Conservation (phyloP, 1,139 yeast species). For the Saccharomyces hybrid region DNA sequence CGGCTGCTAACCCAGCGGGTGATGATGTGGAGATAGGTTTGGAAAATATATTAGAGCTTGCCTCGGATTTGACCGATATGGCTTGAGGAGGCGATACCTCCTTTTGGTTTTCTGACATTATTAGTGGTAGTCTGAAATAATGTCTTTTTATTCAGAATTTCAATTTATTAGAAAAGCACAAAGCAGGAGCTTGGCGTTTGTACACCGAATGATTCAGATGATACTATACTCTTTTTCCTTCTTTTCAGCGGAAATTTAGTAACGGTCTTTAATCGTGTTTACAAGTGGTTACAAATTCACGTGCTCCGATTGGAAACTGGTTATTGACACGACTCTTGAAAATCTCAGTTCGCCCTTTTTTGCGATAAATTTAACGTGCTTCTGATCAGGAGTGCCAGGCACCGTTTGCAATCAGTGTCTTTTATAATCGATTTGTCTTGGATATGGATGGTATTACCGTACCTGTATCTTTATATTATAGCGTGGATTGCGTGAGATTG, state of each 20-base stretch:
- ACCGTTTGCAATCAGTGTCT: not conserved
- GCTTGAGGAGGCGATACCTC: not conserved
- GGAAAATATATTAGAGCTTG: constrained; percentile 3
- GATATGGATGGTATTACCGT: not conserved
- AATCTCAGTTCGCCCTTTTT: not conserved
- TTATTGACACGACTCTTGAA: not conserved
- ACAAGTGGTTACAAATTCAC: not conserved
- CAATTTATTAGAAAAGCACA: not conserved
- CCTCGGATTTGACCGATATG: constrained; percentile 1
- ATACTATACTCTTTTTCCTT: not conserved
- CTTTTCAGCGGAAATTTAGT: not conserved
- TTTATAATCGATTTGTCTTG: not conserved
- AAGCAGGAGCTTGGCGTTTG: not conserved
- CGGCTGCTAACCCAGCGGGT: constrained; percentile 84
- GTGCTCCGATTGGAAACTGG: not conserved
- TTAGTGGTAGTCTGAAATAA: not conserved
- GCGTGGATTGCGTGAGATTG: not conserved
- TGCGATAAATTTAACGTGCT: not conserved
- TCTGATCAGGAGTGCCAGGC: not conserved
- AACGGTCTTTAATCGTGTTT: not conserved
- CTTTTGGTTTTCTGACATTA: not conserved
- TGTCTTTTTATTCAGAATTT: not conserved
- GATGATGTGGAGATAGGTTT: constrained; percentile 59
- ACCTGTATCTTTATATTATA: not conserved
- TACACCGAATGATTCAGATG: not conserved